These are phyloP conservation scores for Collariella sp. DNA, from an alignment of 495 filamentous ascomycete genomes.

Conservation along the genomic window DNA sequence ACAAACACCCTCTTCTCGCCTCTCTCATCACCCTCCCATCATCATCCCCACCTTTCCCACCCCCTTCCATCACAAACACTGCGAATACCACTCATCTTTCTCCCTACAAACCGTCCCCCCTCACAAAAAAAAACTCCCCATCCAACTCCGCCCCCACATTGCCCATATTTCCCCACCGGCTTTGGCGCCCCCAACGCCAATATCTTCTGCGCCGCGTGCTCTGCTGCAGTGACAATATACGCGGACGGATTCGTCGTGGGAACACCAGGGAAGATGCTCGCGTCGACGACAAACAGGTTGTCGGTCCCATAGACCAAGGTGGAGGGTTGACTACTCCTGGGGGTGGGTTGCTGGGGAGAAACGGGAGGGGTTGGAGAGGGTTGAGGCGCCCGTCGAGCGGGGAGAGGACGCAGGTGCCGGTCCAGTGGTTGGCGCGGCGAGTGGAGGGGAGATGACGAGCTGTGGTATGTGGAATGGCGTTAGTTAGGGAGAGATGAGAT, in stretches of 20 bases:
- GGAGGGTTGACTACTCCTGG: no score
- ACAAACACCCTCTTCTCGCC: no score
- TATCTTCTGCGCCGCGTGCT: slow-evolving; percentile 46
- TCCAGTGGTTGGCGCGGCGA: slow-evolving; percentile 64
- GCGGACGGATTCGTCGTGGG: slow-evolving; percentile 52
- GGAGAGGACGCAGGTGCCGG: slow-evolving; percentile 55
- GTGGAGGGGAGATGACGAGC: slow-evolving; percentile 46
- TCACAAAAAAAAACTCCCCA: slow-evolving; percentile 18
- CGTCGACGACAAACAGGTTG: slow-evolving; percentile 59
- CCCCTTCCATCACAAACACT: slow-evolving; percentile 18
- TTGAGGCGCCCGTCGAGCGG: slow-evolving; percentile 57
- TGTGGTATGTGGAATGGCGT: neutral
- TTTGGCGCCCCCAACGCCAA: slow-evolving; percentile 30
- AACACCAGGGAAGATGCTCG: slow-evolving; percentile 54
- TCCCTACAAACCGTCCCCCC: slow-evolving; percentile 14
- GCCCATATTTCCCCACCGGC: slow-evolving; percentile 16
- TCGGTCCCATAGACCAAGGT: slow-evolving; percentile 63
- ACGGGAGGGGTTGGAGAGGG: no score
- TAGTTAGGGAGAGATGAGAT: neutral
- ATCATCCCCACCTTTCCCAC: neutral
- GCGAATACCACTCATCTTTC: slow-evolving; percentile 24
- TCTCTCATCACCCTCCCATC: neutral
- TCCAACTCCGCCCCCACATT: slow-evolving; percentile 40
- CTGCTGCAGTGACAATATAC: slow-evolving; percentile 50
- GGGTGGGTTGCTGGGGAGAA: no score